Conservation (phyloP, 2,329 filamentous ascomycete species). For the Balansia obtecta region DNA sequence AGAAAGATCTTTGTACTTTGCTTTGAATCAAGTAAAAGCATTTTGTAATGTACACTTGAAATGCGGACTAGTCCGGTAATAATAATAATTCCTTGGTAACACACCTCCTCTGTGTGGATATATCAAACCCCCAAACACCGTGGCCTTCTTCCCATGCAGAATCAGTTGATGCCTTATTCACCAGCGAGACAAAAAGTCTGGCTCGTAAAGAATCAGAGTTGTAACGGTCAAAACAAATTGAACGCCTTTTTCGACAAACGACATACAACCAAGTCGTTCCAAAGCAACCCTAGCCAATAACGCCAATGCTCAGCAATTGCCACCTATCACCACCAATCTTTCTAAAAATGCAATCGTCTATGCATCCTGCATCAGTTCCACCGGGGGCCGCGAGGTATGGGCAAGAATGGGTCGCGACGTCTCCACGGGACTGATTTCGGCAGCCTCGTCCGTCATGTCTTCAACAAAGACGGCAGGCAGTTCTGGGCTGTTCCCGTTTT, state of each 20-base stretch:
- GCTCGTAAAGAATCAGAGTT: neutral
- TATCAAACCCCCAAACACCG: neutral
- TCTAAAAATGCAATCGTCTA: slow-evolving; percentile 7
- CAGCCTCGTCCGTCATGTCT: slow-evolving; percentile 49
- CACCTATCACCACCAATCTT: neutral
- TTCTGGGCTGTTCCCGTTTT: slow-evolving; percentile 39
- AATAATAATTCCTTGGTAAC: neutral
- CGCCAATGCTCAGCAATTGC: neutral
- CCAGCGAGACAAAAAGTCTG: too few species aligned
- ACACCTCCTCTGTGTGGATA: neutral
- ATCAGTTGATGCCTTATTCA: too few species aligned
- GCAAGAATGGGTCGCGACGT: slow-evolving; percentile 37
- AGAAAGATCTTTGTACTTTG: too few species aligned
- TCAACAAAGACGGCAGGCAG: slow-evolving; percentile 55
- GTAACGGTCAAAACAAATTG: neutral
- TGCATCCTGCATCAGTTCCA: slow-evolving; percentile 47
- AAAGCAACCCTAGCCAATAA: neutral
- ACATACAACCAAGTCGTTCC: neutral
- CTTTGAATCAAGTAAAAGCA: too few species aligned
- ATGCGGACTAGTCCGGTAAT: neutral
- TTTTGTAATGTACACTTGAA: too few species aligned
- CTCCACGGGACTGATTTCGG: slow-evolving; percentile 30
- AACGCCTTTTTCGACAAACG: neutral
- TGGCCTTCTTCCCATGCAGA: neutral
- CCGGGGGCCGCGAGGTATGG: slow-evolving; percentile 49